Conservation (phyloP, 129 eudicot species). For the Helianthus annuus region HanXRQr2.0-SUNRISE NC_035441.2:63087447-63087946, state of each 20-base stretch:
- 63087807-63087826: no score
- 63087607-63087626: background rate
- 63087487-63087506: background rate
- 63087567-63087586: background rate
- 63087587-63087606: background rate
- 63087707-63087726: background rate
- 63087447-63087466: slow-evolving; percentile 3
- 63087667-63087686: background rate
- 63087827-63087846: no score
- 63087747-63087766: no score
- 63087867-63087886: no score
- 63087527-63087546: background rate
- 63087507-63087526: slow-evolving; percentile 7
- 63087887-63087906: no score
- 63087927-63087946: no score
- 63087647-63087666: background rate
- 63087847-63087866: no score
- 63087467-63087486: slow-evolving; percentile 2
- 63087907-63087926: no score
- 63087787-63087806: no score
- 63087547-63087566: background rate
- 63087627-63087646: background rate
- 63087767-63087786: no score
- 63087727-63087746: background rate
- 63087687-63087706: background rate